phyloP scores from a whole-genome alignment of 192 early-diverging fungal species.

The Chytriomyces hyalinus region DNA sequence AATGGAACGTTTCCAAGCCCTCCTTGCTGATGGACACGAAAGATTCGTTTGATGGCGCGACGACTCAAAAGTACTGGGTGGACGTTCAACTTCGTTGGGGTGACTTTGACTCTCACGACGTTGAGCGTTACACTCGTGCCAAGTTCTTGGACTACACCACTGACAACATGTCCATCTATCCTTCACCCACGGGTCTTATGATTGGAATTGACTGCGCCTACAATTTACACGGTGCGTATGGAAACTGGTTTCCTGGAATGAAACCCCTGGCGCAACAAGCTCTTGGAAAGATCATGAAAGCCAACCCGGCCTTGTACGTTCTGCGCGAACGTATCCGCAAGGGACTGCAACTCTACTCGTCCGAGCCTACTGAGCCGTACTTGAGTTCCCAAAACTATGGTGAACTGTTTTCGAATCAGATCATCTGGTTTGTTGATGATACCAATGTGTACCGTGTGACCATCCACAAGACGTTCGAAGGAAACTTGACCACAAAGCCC shows the following conservation, averaged over 20 bases:
- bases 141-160: slow-evolving; percentile 99
- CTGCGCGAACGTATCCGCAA: slow-evolving; percentile 98
- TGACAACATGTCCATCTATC: slow-evolving; percentile 99
- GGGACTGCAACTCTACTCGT: slow-evolving; percentile 97
- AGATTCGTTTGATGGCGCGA: slow-evolving; percentile 96
- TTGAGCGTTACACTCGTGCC: slow-evolving; percentile 96
- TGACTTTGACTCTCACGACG: slow-evolving; percentile 98
- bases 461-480: slow-evolving; percentile 99
- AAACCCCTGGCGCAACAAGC: slow-evolving; percentile 97
- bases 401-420: slow-evolving; percentile 97
- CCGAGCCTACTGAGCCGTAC: slow-evolving; percentile 98
- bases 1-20: slow-evolving; percentile 97
- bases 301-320: slow-evolving; percentile 96
- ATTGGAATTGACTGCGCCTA: slow-evolving; percentile 98
- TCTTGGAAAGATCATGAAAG: slow-evolving; percentile 99
- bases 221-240: slow-evolving; percentile 81
- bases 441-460: slow-evolving; percentile 99
- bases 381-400: slow-evolving; percentile 87
- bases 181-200: slow-evolving; percentile 97
- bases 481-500: slow-evolving; percentile 98
- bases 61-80: slow-evolving; percentile 97
- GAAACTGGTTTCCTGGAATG: slow-evolving; percentile 99
- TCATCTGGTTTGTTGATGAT: slow-evolving; percentile 99
- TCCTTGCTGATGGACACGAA: slow-evolving; percentile 90
- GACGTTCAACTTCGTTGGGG: slow-evolving; percentile 98